Evolutionary conservation across 2,329 filamentous ascomycete species (phyloP).

Genomic region (Fusarium oligoseptatum): DNA sequence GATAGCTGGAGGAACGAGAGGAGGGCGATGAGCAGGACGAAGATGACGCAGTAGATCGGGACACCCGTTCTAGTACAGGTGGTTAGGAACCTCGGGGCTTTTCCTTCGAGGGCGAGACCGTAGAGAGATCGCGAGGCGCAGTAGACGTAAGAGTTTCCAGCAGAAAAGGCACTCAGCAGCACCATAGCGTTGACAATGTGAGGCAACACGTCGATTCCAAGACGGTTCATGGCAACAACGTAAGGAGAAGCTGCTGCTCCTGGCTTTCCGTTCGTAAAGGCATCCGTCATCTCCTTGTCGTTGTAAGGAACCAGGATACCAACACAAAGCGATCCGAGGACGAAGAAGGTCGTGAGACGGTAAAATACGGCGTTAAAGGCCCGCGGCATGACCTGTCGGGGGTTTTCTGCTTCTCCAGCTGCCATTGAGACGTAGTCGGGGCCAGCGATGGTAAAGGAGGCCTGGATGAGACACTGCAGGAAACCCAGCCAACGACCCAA

Average conservation of each 20-base stretch:
- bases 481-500: conserved; percentile 84
- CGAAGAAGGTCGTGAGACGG: conserved; percentile 80
- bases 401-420: conserved; percentile 79
- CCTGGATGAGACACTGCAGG: conserved; percentile 79
- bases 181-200: conserved; percentile 82
- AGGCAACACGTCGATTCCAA: conserved; percentile 73
- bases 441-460: conserved; percentile 76
- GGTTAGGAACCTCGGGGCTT: conserved; percentile 72
- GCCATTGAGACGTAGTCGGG: conserved; percentile 78
- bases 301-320: conserved; percentile 80
- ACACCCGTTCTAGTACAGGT: conserved; percentile 75
- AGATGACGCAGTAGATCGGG: conserved; percentile 78
- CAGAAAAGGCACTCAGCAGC: conserved; percentile 74
- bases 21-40: conserved; percentile 76
- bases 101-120: conserved; percentile 76
- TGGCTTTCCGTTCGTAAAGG: conserved; percentile 69
- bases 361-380: conserved; percentile 86
- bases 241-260: conserved; percentile 78
- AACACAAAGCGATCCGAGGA: conserved; percentile 78
- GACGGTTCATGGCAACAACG: conserved; percentile 76
- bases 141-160: conserved; percentile 75
- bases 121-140: conserved; percentile 77
- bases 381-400: conserved; percentile 76
- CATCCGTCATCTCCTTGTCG: conserved; percentile 70
- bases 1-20: conserved; percentile 82